phyloP scores from a whole-genome alignment of 2,329 filamentous ascomycete genomes.

The Cytospora schulzeri region DNA sequence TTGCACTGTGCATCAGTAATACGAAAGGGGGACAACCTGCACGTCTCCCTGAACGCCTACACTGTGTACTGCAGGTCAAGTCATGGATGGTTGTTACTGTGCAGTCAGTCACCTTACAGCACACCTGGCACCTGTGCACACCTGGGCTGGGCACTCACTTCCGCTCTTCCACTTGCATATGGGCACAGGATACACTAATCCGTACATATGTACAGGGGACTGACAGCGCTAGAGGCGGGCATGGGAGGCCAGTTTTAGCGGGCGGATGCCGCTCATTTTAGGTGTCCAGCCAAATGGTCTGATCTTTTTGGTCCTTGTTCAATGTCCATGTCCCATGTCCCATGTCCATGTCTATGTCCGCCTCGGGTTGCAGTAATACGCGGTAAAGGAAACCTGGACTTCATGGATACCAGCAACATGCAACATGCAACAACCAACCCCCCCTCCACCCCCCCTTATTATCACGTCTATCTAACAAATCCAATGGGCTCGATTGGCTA shows the following conservation, averaged over 20 bases:
- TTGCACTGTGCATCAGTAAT: background rate
- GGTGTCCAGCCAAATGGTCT: background rate
- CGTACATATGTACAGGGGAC: slow-evolving; percentile 1
- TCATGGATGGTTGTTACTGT: background rate
- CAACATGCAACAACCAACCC: background rate
- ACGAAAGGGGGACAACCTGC: background rate
- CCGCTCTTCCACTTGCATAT: background rate
- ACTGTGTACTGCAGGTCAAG: background rate
- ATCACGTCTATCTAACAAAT: background rate
- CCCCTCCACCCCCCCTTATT: background rate
- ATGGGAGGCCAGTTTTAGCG: background rate
- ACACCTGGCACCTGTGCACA: background rate
- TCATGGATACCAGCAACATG: background rate
- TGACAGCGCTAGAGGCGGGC: background rate
- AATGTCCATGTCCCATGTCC: background rate
- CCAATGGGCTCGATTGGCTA: background rate
- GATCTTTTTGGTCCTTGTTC: background rate
- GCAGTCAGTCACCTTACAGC: background rate
- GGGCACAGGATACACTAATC: background rate
- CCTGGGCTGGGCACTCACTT: background rate
- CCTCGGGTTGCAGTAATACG: slow-evolving; percentile 2
- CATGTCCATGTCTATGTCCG: background rate
- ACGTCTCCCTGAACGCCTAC: background rate
- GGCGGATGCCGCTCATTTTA: slow-evolving; percentile 1
- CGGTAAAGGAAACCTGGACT: background rate